Evolutionary conservation across 2,329 filamentous ascomycete genomes (phyloP), one percentile per base, ranked within the genome.

Genomic region (Colletotrichum costaricense): DNA sequence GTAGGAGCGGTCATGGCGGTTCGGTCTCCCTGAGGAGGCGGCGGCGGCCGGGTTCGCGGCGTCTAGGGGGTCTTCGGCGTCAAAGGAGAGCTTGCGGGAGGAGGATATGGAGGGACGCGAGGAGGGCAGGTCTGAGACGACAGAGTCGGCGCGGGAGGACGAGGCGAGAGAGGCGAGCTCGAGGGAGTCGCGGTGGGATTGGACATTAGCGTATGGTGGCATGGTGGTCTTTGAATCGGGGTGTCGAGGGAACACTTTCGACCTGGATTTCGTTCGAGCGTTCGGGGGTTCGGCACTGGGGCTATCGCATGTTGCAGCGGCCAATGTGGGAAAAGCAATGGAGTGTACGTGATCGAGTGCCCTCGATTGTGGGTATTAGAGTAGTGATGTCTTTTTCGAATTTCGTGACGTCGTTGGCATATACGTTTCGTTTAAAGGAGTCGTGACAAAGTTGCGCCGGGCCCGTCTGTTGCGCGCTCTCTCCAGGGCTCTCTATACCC

Each of bases 141-240:
- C 88, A 22, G 89, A 90, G 75, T 88, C 89, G 60, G 86, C 87
- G 65, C 88, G 90, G 77, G 93, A 95, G 49, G 93, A 95, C 75
- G 95, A 97, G 73, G 96, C 97, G 76, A 99, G 91, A 66, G 95
- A 98, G 74, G 95, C 97, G 72, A 99, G 93, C 86, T 99, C 97
- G 80, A 99, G 91, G 59, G 96, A 98, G 88, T 99, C 97, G 85
- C 97, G 94, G 24, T 73, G 71, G 16, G 71, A 73, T 12, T 74
- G 91, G 82, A 75, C 85, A 83, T 76, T 84, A 81, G 76, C 85
- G 84, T 69, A 85, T 82, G 78, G 81, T 83, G 76, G 83, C 81
- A 74, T 72, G 63, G 62, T 52, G 33, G 4, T 35, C 0, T 12
- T 5, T 35, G 33, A 12, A 12, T 35, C 33, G 33, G 33, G 30